Base-by-base conservation (phyloP, 345 rosid genomes). In the Gossypium mustelinum region DNA sequence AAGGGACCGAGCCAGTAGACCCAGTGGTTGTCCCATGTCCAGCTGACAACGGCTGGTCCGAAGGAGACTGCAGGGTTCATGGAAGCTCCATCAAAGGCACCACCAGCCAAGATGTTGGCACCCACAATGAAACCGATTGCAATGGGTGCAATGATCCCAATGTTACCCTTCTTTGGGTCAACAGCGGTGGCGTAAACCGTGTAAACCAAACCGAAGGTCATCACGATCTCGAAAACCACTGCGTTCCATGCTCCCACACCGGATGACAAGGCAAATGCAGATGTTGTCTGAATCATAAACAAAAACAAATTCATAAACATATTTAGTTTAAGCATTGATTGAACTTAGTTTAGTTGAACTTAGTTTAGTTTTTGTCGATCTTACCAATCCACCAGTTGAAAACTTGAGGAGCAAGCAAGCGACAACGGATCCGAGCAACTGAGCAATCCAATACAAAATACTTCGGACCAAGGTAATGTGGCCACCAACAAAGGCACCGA, bases 61-160 rank as follows among this genome's bases (percentile, higher is more conserved):
- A 92, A 94, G 3, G 97, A 87, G 34, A 94, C 97, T 0, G 98
- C 98, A 0, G 97, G 98, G 86, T 94, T 94, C 97, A 92, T 94
- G 3, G 98, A 88, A 4, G 94, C 98, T 18, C 97, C 97, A 10
- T 89, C 94, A 12, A 94, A 94, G 22, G 97, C 93, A 39, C 97
- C 97, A 54, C 98, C 98, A 1, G 85, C 97, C 70, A 94, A 84
- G 82, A 92, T 94, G 79, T 94, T 92, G 63, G 98, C 98, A 8
- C 98, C 98, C 24, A 90, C 97, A 3, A 94, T 90, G 83, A 89
- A 88, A 70, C 97, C 98, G 45, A 94, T 90, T 2, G 94, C 97
- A 11, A 94, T 80, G 2, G 98, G 98, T 50, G 98, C 98, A 17
- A 94, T 82, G 25, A 81, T 88, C 11, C 98, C 97, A 61, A 92